Evolutionary conservation across 2,329 filamentous ascomycete species (phyloP), one percentile per base, ranked within the genome.

Genomic region (Pseudohalonectria lignicola): DNA sequence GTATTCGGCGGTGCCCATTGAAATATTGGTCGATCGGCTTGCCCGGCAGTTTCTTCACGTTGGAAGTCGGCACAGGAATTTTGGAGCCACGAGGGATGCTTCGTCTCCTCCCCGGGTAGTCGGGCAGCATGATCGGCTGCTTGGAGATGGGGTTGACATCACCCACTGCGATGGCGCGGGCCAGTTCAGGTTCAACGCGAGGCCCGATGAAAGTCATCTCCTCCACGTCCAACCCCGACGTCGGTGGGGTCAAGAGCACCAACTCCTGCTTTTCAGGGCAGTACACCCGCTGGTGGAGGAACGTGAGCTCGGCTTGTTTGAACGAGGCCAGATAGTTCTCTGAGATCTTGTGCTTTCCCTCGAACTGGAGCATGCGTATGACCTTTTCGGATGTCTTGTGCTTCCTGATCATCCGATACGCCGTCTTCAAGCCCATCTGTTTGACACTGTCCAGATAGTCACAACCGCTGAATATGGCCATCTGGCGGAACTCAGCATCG

Each of bases 401-500:
- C 57, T 93, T 94, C 42, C 90, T 79, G 42, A 98, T 73, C 64
- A 92, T 76, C 32, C 87, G 79, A 59, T 98, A 84, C 1, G 92
- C 90, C 5, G 88, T 96, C 66, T 95, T 96, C 40, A 98, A 60
- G 0, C 92, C 92, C 59, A 98, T 77, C 36, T 82, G 82, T 40
- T 77, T 80, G 44, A 98, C 84, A 41, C 82, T 83, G 3, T 80
- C 67, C n/a, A 96, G 71, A 56, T 98, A 98, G 55, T 98, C 92
- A 55, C 92, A 98, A 7, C 92, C 92, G 54, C 87, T 94, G 42
- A 98, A 63, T 47, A 98, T 98, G 30, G 88, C 86, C 92, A 98
- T 98, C 38, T 79, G 79, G 42, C 92, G 76, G 51, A 98, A 98
- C 48, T 95, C 86, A 9, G 71, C 69, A 56, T 96, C 90, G 2